Evolutionary conservation across 129 eudicot species (phyloP).

Genomic region (Smallanthus sonchifolius): DNA sequence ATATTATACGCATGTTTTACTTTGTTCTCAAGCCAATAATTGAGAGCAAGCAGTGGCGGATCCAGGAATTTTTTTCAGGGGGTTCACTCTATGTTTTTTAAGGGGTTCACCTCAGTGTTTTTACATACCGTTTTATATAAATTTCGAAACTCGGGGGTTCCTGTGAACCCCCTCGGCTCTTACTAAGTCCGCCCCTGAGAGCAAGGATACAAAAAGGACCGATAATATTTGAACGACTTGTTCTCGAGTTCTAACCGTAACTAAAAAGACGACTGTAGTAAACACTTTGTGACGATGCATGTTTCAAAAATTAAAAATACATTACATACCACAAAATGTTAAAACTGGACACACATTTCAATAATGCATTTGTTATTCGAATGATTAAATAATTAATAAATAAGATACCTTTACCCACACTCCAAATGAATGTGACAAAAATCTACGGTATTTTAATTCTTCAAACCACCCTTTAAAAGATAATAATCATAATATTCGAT

Average conservation of each 20-base stretch:
- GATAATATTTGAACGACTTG: not conserved
- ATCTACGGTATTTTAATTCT: slow-evolving; percentile 9
- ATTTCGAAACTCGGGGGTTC: too few relatives aligned
- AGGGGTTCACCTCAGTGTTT: too few relatives aligned
- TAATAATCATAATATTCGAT: not conserved
- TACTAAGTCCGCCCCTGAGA: not conserved
- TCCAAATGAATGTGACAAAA: slow-evolving; percentile 38
- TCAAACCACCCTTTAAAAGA: not conserved
- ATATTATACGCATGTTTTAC: not conserved
- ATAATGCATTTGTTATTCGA: slow-evolving; percentile 21
- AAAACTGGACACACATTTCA: slow-evolving; percentile 8
- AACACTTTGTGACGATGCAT: slow-evolving; percentile 5
- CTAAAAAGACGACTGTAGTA: not conserved
- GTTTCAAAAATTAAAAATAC: slow-evolving; percentile 7
- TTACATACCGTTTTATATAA: too few relatives aligned
- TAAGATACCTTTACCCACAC: slow-evolving; percentile 29
- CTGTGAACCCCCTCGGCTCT: not conserved
- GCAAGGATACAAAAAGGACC: not conserved
- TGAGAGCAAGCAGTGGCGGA: not conserved
- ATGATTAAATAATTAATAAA: slow-evolving; percentile 18
- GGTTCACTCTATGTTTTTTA: too few relatives aligned
- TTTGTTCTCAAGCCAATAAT: not conserved
- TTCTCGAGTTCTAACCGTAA: slow-evolving; percentile 1
- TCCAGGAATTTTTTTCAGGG: too few relatives aligned
- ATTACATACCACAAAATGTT: slow-evolving; percentile 20